These are phyloP conservation scores for Eucalyptus sp. DNA, from an alignment of 345 rosid genomes.

Conservation along the genomic window DNA sequence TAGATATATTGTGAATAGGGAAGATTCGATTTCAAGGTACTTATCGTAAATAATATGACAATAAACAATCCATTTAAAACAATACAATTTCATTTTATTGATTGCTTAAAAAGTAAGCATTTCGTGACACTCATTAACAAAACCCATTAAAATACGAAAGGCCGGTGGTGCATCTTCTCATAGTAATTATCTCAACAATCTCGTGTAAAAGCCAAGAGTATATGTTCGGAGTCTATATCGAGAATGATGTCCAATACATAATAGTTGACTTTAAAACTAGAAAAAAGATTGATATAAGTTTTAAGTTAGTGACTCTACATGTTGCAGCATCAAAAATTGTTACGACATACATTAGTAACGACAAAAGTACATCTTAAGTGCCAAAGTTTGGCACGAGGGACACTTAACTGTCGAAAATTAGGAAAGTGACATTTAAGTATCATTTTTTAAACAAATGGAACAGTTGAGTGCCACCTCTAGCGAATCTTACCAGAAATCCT, in stretches of 20 bases:
- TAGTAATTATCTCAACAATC: neutral
- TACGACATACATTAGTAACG: neutral
- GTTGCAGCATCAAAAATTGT: neutral
- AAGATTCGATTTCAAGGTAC: neutral
- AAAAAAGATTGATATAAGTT: neutral
- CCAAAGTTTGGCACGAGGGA: too few species aligned
- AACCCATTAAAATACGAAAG: neutral
- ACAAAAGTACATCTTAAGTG: too few species aligned
- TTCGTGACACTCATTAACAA: neutral
- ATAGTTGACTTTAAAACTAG: neutral
- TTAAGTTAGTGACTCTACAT: neutral
- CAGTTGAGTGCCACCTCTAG: too few species aligned
- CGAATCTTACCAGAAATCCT: accelerated
- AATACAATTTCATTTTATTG: neutral
- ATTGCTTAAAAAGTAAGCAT: neutral
- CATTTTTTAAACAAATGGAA: too few species aligned
- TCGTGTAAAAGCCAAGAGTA: neutral
- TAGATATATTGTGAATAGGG: too few species aligned
- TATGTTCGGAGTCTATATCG: accelerated
- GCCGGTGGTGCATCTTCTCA: neutral
- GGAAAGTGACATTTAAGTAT: too few species aligned
- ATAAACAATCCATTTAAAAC: too few species aligned
- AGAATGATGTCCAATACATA: neutral
- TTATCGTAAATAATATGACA: too few species aligned
- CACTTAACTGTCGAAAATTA: too few species aligned